phyloP scores from a whole-genome alignment of 495 filamentous ascomycete species.

The Trichoderma erinaceum region DNA sequence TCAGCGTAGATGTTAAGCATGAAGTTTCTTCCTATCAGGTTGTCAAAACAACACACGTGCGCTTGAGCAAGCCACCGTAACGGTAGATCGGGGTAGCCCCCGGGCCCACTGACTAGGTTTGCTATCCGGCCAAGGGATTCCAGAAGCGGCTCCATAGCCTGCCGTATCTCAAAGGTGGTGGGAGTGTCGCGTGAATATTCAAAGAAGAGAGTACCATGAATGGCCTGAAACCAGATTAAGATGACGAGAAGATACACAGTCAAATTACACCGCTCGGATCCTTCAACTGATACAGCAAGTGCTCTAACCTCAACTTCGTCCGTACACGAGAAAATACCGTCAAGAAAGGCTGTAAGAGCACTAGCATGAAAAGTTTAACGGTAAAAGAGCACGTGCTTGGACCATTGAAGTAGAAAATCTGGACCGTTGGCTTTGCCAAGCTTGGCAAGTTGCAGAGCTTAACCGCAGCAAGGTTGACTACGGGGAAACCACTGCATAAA shows the following conservation, averaged over 20 bases:
- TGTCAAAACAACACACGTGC: neutral
- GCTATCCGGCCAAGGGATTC: neutral
- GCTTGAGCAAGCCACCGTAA: neutral
- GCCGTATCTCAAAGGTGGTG: neutral
- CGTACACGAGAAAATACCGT: too few species aligned
- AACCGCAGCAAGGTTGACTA: constrained; percentile 1
- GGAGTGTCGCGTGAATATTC: neutral
- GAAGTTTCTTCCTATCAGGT: neutral
- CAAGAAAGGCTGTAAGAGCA: neutral
- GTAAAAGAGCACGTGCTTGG: neutral
- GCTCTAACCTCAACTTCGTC: too few species aligned
- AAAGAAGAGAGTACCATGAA: too few species aligned
- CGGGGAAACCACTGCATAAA: neutral
- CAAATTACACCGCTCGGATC: too few species aligned
- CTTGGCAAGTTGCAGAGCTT: neutral
- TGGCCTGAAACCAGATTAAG: too few species aligned
- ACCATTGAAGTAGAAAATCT: neutral
- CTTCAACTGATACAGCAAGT: too few species aligned
- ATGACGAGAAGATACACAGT: too few species aligned
- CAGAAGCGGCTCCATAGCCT: neutral
- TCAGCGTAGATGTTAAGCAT: neutral
- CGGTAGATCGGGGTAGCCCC: neutral
- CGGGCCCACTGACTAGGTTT: neutral
- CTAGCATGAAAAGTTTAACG: neutral
- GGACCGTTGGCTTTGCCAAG: neutral